Base-by-base conservation (phyloP, 352 stramenopile species). In the Paralagenidium karlingii region DNA sequence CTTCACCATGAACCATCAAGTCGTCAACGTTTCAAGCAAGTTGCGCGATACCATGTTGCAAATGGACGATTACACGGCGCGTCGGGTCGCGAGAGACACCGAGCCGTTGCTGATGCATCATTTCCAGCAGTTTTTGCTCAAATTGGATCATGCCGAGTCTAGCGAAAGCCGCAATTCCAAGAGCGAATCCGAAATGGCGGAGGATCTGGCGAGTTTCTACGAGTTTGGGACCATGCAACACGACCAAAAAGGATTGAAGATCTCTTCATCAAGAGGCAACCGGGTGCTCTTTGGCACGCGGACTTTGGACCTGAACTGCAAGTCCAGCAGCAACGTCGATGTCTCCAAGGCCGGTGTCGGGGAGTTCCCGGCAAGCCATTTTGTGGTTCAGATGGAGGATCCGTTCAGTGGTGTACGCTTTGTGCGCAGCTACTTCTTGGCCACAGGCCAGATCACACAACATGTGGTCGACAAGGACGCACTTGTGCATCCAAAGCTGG, bases 161-260 rank as follows among this genome's bases (percentile, higher is more conserved):
- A 49, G 68, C 0, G 50, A 68, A 12, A 49, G 16, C 1, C 68
- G 74, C 9, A 45, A 42, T 8, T 32, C 47, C 6, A 68, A 62
- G 39, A 59, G 63, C 1, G 75, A 88, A 47, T 50, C 19, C 15
- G 75, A 83, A 18, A 38, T 82, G 10, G 68, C 50, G 1, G 75
- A 88, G 24, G 67, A 88, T 34, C 25, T 88, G 8, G 26, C 83
- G 21, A 85, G 67, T 27, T 81, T 84, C 30, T 88, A 82, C 33
- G 75, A 85, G 39, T 88, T 88, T 47, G 75, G 75, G 8, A 82
- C 71, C 29, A 82, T 77, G 45, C 71, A 84, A 24, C 62, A 71
- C 43, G 51, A 62, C 0, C 34, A 63, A 4, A 54, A 63, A 9
- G 68, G 65, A 0, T 38, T 88, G 3, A 15, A 38, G 18, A 38